These are phyloP conservation scores for Onygenales sp. DNA, from an alignment of 2,329 filamentous ascomycete species.

Conservation along the genomic window DNA sequence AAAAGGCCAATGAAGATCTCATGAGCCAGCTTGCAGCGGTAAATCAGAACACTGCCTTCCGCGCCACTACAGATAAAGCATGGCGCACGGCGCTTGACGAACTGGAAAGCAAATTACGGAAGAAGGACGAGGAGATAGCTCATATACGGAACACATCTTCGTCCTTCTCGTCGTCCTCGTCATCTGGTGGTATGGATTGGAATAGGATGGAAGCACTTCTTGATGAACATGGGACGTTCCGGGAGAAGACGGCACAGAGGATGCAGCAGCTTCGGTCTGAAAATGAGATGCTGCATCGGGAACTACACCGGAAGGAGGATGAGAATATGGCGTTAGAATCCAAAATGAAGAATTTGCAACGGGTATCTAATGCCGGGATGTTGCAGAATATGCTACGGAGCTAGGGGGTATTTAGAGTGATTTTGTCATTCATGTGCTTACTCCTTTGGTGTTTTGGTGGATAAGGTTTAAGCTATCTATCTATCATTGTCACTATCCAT, in stretches of 20 bases:
- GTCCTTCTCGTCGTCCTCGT: not conserved
- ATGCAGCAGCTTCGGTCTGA: constrained; percentile 30
- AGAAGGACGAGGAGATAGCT: constrained; percentile 3
- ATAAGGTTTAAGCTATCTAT: too few species aligned
- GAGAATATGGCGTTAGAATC: constrained; percentile 28
- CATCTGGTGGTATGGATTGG: constrained; percentile 11
- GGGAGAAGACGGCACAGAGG: constrained; percentile 27
- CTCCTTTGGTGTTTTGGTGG: too few species aligned
- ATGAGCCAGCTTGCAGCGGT: constrained; percentile 16
- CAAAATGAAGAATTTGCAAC: constrained; percentile 24
- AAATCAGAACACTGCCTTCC: not conserved
- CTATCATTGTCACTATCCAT: too few species aligned
- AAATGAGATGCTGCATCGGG: constrained; percentile 30
- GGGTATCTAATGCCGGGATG: constrained; percentile 11
- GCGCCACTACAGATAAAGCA: not conserved
- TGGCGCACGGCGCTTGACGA: constrained; percentile 1
- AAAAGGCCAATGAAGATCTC: constrained; percentile 30
- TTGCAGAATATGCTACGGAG: not conserved
- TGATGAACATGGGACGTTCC: constrained; percentile 29
- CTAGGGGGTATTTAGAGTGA: not conserved
- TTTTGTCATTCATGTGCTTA: too few species aligned
- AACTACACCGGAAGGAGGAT: constrained; percentile 30
- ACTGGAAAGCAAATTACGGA: constrained; percentile 1
- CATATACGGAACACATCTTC: not conserved
- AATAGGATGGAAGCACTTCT: constrained; percentile 28